A percentile compares a stretch with the other conserved stretches of the same genome.
phyloP scores from a whole-genome alignment of 108 stramenopile genomes.

The Fragilaria crotonensis region DNA sequence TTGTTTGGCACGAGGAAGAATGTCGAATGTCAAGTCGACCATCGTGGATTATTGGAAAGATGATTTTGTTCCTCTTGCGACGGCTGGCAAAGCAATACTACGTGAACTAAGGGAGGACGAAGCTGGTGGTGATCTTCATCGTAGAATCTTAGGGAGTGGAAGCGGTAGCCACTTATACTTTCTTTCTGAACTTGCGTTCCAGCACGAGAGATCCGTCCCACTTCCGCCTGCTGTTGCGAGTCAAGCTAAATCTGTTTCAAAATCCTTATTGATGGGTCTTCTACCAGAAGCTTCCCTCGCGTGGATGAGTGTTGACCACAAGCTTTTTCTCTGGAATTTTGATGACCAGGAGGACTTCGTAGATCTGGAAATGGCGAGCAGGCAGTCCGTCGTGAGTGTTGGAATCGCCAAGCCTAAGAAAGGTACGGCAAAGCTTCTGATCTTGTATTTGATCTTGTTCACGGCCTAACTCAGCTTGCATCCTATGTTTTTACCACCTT shows the following conservation, averaged over 20 bases:
- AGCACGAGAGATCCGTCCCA: conserved; percentile 55
- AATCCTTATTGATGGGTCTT: conserved; percentile 82
- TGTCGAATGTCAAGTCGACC: not conserved
- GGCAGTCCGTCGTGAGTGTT: conserved; percentile 75
- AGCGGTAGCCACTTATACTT: conserved; percentile 3
- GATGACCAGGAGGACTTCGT: conserved; percentile 46
- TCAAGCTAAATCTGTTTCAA: conserved; percentile 29
- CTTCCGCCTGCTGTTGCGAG: conserved; percentile 51
- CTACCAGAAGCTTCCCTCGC: conserved; percentile 83
- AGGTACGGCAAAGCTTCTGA: conserved; percentile 17
- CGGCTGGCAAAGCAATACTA: conserved; percentile 53
- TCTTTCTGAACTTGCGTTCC: conserved; percentile 13
- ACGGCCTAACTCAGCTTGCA: not conserved
- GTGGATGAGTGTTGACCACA: conserved; percentile 90
- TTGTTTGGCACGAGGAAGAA: not conserved
- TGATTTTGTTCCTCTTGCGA: conserved; percentile 63
- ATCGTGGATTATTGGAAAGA: conserved; percentile 56
- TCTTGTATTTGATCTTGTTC: not conserved
- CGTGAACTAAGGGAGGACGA: conserved; percentile 69
- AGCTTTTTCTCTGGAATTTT: conserved; percentile 87
- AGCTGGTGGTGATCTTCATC: conserved; percentile 68
- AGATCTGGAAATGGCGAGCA: conserved; percentile 64
- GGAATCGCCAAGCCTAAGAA: conserved; percentile 77
- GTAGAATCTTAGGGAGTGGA: conserved; percentile 34
- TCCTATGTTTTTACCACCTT: conserved; percentile 8